Evolutionary conservation across 768 basidiomycete genomes (phyloP), one percentile per base, ranked within the genome.

Genomic region (Infundibulicybe gibba): DNA sequence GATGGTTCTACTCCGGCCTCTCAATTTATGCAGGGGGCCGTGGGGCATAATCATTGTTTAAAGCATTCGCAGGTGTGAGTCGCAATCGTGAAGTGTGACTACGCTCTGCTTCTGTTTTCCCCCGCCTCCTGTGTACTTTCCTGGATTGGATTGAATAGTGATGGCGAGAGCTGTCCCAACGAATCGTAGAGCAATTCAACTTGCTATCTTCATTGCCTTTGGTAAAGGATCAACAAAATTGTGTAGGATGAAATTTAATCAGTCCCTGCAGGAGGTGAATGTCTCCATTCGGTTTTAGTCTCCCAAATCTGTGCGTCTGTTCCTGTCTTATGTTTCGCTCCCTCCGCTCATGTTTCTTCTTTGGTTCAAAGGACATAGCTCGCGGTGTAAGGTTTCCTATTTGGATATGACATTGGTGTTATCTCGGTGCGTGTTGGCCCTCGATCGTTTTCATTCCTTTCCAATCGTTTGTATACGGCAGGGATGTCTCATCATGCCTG

Each of bases 401-500:
- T 85, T 47, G 84, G 85, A 50, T 87, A 87, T 61, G 85, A 87
- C 53, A 85, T 87, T 59, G 84, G 86, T 61, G 81, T 87, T 45
- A 86, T 87, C 50, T 87, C 85, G 46, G 83, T 85, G 50, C 44
- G 74, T 60, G 3, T 44, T 25, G 21, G 19, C 3, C 10, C n/a
- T 46, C 37, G 12, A 3, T 33, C 25, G 8, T 35, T 8, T 11
- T 19, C 32, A 19, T 41, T 11, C n/a, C 13, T 44, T 32, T 47
- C 33, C 14, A 45, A 43, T 49, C 15, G 14, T 49, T 20, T 10
- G 13, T 33, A 12, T n/a, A n/a, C 33, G 40, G 8, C 55, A 84
- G 80, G 87, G 87, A 72, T 87, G 85, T 56, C 63, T 90, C 30
- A 87, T 89, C 48, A 88, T 88, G 84, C 78, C 78, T 6, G 86